Evolutionary conservation across 2,329 filamentous ascomycete genomes (phyloP).

Genomic region (Orbilia ellipsospora): DNA sequence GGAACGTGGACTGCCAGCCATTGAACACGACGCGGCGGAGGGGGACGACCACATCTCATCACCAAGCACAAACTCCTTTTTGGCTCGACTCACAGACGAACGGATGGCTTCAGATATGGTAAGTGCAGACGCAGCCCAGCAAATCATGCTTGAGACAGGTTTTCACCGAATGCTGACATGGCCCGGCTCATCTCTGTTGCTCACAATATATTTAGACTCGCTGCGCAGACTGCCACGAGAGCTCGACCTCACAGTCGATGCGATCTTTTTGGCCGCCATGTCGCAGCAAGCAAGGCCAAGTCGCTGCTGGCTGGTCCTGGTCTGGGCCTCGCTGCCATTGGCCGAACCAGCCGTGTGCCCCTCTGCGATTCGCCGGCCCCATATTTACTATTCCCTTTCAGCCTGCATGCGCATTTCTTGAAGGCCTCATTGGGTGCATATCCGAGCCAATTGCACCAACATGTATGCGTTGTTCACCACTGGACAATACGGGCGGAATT

Average conservation of each 20-base stretch:
- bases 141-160: slow-evolving; percentile 35
- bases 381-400: slow-evolving; percentile 20
- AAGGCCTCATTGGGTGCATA: slow-evolving; percentile 45
- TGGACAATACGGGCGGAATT: slow-evolving; percentile 39
- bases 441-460: slow-evolving; percentile 51
- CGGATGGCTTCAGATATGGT: slow-evolving; percentile 24
- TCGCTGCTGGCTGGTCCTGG: slow-evolving; percentile 48
- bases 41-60: slow-evolving; percentile 19
- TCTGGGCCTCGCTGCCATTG: slow-evolving; percentile 33
- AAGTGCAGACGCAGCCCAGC: slow-evolving; percentile 42
- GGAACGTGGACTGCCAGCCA: slow-evolving; percentile 32
- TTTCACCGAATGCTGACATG: slow-evolving; percentile 23
- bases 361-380: slow-evolving; percentile 31
- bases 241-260: not conserved
- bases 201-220: slow-evolving; percentile 1
- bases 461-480: slow-evolving; percentile 54
- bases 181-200: slow-evolving; percentile 13
- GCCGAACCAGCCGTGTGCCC: slow-evolving; percentile 20
- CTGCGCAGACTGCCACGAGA: slow-evolving; percentile 1
- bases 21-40: slow-evolving; percentile 3
- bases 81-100: slow-evolving; percentile 11
- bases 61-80: slow-evolving; percentile 14
- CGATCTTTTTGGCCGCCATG: not conserved
- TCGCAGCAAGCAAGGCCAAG: slow-evolving; percentile 36
- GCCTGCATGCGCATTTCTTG: slow-evolving; percentile 38